Base-by-base conservation (phyloP, 768 basidiomycete species). In the Lenzites betulinus region DNA sequence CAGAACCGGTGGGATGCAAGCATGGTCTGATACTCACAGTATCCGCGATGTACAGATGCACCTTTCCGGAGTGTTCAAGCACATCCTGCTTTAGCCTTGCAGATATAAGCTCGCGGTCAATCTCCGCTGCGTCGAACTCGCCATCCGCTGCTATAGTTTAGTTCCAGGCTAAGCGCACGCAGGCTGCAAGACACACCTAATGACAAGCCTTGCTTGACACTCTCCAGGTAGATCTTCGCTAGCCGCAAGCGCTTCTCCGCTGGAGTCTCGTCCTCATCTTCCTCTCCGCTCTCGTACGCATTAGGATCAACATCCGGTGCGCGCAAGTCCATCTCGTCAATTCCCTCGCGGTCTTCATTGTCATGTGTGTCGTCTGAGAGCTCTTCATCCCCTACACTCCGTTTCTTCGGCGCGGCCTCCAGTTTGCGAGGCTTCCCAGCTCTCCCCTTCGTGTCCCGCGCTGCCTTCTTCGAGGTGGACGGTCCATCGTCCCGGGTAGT, bases 41-140 rank as follows among this genome's bases (percentile, higher is more conserved):
- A 55, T 91, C 86, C 26, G 90, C 90, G 51, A 96, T 77, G 70
- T 89, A 92, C 42, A 90, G 73, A 74, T 95, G 90, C 8, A 94
- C 78, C 74, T 90, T 95, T 50, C 94, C 95, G 5, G 92, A 87
- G 69, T 95, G 87, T 64, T 95, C 89, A 48, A 94, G 74, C 6
- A 96, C 94, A 76, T 98, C 96, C 71, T 94, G 87, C 71, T 94
- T 93, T 63, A 99, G 79, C 56, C 97, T 80, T 20, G 94, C 82
- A 44, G 91, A 91, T 62, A 99, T 92, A 63, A 98, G 79, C 65
- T 98, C 96, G 67, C 85, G 84, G 79, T 99, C 97, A 26, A 98
- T 87, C 66, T 98, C 95, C 1, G 92, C 95, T 5, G 97, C 97
- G 71, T 99, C 96, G 64, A 87, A 95, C 63, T 94, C 94, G 35